Evolutionary conservation across 1,139 yeast genomes (phyloP).

Genomic region (Magnusiomyces clavatus): DNA sequence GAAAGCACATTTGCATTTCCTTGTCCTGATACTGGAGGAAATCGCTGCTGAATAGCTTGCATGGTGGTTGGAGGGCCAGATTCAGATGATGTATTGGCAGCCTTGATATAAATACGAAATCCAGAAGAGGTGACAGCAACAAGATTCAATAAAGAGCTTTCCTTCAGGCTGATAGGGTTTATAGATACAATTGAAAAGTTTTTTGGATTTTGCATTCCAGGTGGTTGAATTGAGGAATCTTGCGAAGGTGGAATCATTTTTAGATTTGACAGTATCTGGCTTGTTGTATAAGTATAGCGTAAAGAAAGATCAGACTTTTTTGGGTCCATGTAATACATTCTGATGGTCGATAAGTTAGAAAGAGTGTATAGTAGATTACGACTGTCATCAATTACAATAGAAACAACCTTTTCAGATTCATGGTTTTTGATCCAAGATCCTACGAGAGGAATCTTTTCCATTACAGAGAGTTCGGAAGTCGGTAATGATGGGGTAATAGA

Average conservation of each 20-base stretch:
- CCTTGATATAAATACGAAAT: slow-evolving; percentile 54
- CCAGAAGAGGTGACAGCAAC: slow-evolving; percentile 87
- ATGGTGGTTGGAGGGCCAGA: slow-evolving; percentile 28
- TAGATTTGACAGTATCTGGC: slow-evolving; percentile 27
- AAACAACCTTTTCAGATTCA: slow-evolving; percentile 50
- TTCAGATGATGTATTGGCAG: slow-evolving; percentile 23
- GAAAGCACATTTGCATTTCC: slow-evolving; percentile 33
- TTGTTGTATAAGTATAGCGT: slow-evolving; percentile 30
- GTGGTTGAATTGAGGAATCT: slow-evolving; percentile 7
- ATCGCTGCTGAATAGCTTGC: slow-evolving; percentile 32
- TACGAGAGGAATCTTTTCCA: slow-evolving; percentile 17
- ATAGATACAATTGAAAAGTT: slow-evolving; percentile 11
- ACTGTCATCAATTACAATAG: slow-evolving; percentile 66
- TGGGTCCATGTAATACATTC: slow-evolving; percentile 56
- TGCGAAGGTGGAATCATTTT: slow-evolving; percentile 27
- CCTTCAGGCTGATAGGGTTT: slow-evolving; percentile 31
- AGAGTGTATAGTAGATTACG: slow-evolving; percentile 74
- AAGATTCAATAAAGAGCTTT: slow-evolving; percentile 64
- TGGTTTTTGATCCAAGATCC: slow-evolving; percentile 20
- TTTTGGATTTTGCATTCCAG: slow-evolving; percentile 5
- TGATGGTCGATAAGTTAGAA: slow-evolving; percentile 73
- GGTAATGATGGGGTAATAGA: slow-evolving; percentile 16
- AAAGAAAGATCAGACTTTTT: slow-evolving; percentile 34
- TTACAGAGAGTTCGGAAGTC: slow-evolving; percentile 8
- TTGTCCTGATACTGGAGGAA: slow-evolving; percentile 27